These are phyloP conservation scores for Termitomyces sp. DNA, from an alignment of 768 basidiomycete species.

Conservation along the genomic window DNA sequence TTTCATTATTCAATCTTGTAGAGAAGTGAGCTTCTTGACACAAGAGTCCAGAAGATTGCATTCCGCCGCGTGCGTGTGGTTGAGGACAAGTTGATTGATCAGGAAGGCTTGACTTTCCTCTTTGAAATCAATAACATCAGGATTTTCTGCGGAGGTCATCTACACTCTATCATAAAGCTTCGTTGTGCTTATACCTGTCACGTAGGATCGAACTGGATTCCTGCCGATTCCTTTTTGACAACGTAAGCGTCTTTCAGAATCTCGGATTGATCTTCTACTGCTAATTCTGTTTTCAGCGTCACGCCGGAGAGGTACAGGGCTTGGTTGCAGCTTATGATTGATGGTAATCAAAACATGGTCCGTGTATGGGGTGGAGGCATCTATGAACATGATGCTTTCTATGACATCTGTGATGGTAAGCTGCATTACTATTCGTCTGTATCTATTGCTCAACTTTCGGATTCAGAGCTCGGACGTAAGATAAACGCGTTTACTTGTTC, in stretches of 20 bases:
- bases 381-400: conserved; percentile 80
- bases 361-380: conserved; percentile 95
- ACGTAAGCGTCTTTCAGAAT: conserved; percentile 39
- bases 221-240: conserved; percentile 87
- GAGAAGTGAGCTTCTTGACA: conserved; percentile 50
- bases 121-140: conserved; percentile 90
- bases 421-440: neutral
- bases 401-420: conserved; percentile 75
- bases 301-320: conserved; percentile 55
- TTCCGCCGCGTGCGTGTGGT: conserved; percentile 78
- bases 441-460: neutral
- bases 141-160: conserved; percentile 79
- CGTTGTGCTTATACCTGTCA: neutral
- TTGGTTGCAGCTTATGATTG: conserved; percentile 82
- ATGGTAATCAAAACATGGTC: conserved; percentile 91
- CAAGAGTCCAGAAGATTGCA: conserved; percentile 54
- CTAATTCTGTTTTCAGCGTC: conserved; percentile 24
- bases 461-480: conserved; percentile 61
- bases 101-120: conserved; percentile 77
- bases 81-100: conserved; percentile 72
- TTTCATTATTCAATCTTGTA: conserved; percentile 19
- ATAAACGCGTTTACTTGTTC: neutral
- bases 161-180: neutral
- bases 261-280: neutral
- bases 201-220: conserved; percentile 89